Base-by-base conservation (phyloP, 768 basidiomycete species). In the Epithele typhae region DNA sequence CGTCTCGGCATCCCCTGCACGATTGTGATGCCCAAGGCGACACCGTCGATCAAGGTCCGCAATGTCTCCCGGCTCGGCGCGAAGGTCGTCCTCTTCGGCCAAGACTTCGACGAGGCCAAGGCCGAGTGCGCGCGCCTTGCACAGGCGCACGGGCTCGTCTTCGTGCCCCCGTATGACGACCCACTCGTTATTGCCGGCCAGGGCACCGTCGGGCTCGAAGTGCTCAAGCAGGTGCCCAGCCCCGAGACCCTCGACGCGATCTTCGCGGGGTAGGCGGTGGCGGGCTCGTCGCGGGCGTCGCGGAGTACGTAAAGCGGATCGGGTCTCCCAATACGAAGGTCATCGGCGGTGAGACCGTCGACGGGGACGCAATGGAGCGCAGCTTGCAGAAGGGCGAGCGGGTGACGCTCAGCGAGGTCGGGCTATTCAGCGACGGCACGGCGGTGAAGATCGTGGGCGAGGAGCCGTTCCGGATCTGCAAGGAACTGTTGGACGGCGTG, bases 21-120 rank as follows among this genome's bases (percentile, higher is more conserved):
- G n/a, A 98, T 99, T 59, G 92, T 99, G 52, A 98, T 99, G 96
- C 96, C 96, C 1, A 72, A 84, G 34, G 90, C 82, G 12, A 98
- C 96, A 2, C 96, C 96, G 1, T 77, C 86, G 33, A 99, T 99
- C 77, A 99, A 99, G 71, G 90, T 94, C 61, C 76, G 82, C 49
- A 97, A 95, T 59, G 96, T 96, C 22, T 81, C 87, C n/a, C 85
- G 95, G 18, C 74, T 99, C 22, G 94, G 93, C 42, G 92, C 94
- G 27, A 94, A 95, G 58, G 93, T 97, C 54, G 82, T 99, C 43
- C 76, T 97, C 5, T 83, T 93, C 62, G 96, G 96, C 10, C 62
- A 61, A 22, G 95, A 98, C 68, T 98, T 99, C 59, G 95, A 98
- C 67, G 94, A 86, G 64, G 95, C 96, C 36, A 98, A 98, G 64